Percentiles rank a stretch among this genome's conserved stretches.
Conservation (phyloP, 495 filamentous ascomycete species). For the Penicillium alfredii region DNA sequence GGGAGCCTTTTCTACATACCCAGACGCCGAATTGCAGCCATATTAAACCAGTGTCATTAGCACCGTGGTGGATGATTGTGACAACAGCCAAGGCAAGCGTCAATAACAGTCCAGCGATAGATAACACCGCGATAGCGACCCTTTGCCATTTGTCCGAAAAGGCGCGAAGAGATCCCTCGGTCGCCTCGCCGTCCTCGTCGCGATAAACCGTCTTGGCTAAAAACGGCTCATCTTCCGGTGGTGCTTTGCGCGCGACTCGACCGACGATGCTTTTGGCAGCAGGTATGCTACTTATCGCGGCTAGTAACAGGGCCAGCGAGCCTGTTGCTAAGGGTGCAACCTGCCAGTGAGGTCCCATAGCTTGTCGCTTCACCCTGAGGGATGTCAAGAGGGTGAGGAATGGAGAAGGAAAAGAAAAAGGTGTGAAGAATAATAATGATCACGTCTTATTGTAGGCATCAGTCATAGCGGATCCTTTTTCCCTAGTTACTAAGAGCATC, state of each 20-base stretch:
- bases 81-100: conserved; percentile 22
- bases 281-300: conserved; percentile 17
- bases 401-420: background rate
- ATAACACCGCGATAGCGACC: conserved; percentile 15
- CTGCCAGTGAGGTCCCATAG: conserved; percentile 16
- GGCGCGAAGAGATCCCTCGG: conserved; percentile 21
- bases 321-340: conserved; percentile 14
- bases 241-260: conserved; percentile 15
- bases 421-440: conserved; percentile 6
- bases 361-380: background rate
- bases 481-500: no score
- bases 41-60: conserved; percentile 9
- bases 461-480: no score
- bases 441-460: no score
- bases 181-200: conserved; percentile 30
- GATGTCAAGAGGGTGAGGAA: background rate
- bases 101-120: conserved; percentile 11
- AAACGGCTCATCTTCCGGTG: conserved; percentile 15
- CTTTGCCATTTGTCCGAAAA: conserved; percentile 29
- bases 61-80: conserved; percentile 6
- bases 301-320: conserved; percentile 23
- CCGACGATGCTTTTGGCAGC: conserved; percentile 17
- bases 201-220: conserved; percentile 21
- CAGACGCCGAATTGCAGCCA: conserved; percentile 36
- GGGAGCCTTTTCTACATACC: conserved; percentile 31